Conservation (phyloP, 768 basidiomycete genomes). For the Kondoa subrosea region DNA sequence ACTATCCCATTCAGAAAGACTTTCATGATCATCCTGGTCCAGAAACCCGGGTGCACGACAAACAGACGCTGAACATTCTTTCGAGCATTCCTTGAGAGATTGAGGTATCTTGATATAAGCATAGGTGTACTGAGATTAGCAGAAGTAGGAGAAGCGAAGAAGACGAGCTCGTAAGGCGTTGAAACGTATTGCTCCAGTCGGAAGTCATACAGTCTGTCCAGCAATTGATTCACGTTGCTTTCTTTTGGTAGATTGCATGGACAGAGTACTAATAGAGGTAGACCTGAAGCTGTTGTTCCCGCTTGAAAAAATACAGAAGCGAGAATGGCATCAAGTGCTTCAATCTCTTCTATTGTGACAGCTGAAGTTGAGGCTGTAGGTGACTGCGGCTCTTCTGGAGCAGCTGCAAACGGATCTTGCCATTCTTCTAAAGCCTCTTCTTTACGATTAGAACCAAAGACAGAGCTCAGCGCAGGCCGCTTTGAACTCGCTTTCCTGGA, state of each 20-base stretch:
- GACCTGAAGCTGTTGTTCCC: not conserved
- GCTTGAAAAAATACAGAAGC: not conserved
- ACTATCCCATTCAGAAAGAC: conserved; percentile 18
- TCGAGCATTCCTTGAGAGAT: not conserved
- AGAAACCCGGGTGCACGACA: conserved; percentile 16
- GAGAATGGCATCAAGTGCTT: not conserved
- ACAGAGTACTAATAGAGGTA: conserved; percentile 13
- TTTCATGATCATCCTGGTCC: conserved; percentile 11
- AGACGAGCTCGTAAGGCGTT: conserved; percentile 13
- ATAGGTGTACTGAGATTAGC: conserved; percentile 3
- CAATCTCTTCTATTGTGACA: not conserved
- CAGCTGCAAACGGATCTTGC: too few relatives aligned
- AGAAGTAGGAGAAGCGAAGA: conserved; percentile 10
- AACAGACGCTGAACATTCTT: conserved; percentile 14
- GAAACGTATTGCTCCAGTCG: conserved; percentile 9
- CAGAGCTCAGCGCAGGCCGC: not conserved
- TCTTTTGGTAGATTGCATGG: conserved; percentile 12
- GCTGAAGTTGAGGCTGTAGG: not conserved
- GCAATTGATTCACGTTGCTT: not conserved
- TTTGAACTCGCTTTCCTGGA: not conserved
- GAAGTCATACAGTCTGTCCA: not conserved
- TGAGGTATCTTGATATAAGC: conserved; percentile 10
- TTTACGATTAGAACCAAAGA: too few relatives aligned
- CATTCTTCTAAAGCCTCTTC: too few relatives aligned
- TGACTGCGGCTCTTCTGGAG: not conserved